phyloP scores from a whole-genome alignment of 768 basidiomycete species.

The Gymnopilus junonius region DNA sequence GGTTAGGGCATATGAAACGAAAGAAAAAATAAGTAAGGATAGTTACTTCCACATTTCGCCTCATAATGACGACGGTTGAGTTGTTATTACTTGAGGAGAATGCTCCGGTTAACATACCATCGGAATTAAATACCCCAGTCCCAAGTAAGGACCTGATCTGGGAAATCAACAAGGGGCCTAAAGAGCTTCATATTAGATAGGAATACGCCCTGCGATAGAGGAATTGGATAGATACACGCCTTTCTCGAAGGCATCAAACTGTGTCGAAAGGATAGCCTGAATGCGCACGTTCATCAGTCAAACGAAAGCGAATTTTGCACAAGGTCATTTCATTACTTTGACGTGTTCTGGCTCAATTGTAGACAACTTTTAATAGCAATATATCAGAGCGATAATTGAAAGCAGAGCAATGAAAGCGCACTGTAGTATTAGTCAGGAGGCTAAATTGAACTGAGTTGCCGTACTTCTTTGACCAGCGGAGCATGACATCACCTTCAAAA shows the following conservation, averaged over 20 bases:
- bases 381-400: neutral
- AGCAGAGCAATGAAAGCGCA: conserved; percentile 16
- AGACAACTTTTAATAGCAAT: conserved; percentile 35
- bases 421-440: conserved; percentile 35
- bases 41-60: conserved; percentile 70
- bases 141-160: conserved; percentile 49
- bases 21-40: neutral
- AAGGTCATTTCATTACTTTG: conserved; percentile 32
- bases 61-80: conserved; percentile 19
- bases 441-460: conserved; percentile 38
- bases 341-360: conserved; percentile 49
- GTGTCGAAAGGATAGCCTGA: conserved; percentile 49
- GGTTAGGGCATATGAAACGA: no score
- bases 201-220: neutral
- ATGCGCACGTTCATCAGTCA: neutral
- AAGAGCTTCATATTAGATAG: neutral
- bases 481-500: conserved; percentile 16
- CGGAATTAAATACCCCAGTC: conserved; percentile 63
- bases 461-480: conserved; percentile 30
- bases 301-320: neutral
- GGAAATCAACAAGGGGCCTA: conserved; percentile 28
- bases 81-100: neutral
- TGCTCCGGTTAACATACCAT: conserved; percentile 41
- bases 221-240: conserved; percentile 25
- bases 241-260: conserved; percentile 53